Evolutionary conservation across 148 eudicot species (phyloP), one percentile per base, ranked within the genome.

Genomic region (Silene uniflora): DNA sequence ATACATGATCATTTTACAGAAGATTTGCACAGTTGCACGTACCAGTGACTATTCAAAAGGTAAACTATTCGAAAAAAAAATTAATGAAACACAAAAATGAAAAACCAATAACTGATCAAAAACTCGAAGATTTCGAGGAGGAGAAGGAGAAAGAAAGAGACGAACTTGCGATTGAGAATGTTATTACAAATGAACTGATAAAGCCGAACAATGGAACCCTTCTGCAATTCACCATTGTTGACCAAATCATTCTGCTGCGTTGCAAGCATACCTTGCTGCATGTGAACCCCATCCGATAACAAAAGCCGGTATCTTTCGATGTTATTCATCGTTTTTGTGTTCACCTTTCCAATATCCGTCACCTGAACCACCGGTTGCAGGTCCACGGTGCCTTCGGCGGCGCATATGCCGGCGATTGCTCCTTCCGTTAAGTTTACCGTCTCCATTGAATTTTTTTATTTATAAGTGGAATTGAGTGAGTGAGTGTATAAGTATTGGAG

Each of bases 201-300:
- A 71, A 93, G 68, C 76, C 69, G 84, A 39, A 93, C 54, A 62
- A 93, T 69, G 0, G 97, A 89, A 10, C 98, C 91, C 62, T 87
- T 93, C 81, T 82, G 88, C 73, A 93, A 64, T 19, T 14, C 32
- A 4, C 86, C 77, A 3, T 85, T 46, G 7, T 60, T 78, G 2
- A 93, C 87, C 39, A 91, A 75, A 1, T 82, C 86, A 77, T 93
- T 91, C 3, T 54, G 80, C 84, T 93, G 98, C 4, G 93, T 89
- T 1, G 89, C 93, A 21, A 93, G 88, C 93, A 93, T 93, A 0
- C 92, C 96, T 49, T 93, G 98, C 69, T 85, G 92, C 18, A 74
- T 16, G 61, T 85, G 84, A 5, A 54, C 0, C 0, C 98, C 98
- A 25, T 93, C 96, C 7, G 98, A 93, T 0, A 93, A 73, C 69